These are phyloP conservation scores for Xylariaceae sp. DNA, from an alignment of 2,329 filamentous ascomycete genomes.

Conservation along the genomic window DNA sequence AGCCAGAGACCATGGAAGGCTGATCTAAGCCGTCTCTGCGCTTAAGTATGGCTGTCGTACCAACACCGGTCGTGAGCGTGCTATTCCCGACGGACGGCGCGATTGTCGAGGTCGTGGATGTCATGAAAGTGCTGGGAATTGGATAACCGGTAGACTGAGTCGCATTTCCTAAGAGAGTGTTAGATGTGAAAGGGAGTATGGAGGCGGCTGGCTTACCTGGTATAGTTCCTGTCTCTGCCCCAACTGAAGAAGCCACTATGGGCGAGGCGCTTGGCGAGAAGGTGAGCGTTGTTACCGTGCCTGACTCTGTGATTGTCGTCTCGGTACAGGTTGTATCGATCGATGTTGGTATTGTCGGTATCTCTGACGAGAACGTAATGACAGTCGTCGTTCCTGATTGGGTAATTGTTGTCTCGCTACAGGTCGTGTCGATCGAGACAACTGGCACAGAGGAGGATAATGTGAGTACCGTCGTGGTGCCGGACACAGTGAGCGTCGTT, in stretches of 20 bases:
- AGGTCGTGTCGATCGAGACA: conserved; percentile 15
- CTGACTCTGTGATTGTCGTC: conserved; percentile 17
- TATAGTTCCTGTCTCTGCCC: conserved; percentile 6
- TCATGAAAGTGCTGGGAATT: too few species aligned
- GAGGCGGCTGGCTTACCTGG: conserved; percentile 15
- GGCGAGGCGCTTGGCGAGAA: conserved; percentile 6
- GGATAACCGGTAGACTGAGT: too few species aligned
- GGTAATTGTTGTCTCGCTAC: conserved; percentile 19
- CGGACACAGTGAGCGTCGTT: conserved; percentile 17
- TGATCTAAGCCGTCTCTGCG: too few species aligned
- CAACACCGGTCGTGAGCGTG: too few species aligned
- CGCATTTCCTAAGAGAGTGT: too few species aligned
- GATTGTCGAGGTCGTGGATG: too few species aligned
- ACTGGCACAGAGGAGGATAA: conserved; percentile 4
- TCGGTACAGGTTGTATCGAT: conserved; percentile 18
- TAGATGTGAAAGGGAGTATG: not conserved
- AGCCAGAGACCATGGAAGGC: too few species aligned
- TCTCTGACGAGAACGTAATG: conserved; percentile 9
- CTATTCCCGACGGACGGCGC: too few species aligned
- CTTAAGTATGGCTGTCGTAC: too few species aligned
- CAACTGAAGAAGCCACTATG: conserved; percentile 3
- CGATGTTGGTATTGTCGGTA: conserved; percentile 5
- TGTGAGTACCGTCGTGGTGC: conserved; percentile 12
- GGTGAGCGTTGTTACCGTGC: conserved; percentile 7
- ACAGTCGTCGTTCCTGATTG: conserved; percentile 14